Evolutionary conservation across 2,329 filamentous ascomycete species (phyloP).

Genomic region (Coniochaeta sp.): DNA sequence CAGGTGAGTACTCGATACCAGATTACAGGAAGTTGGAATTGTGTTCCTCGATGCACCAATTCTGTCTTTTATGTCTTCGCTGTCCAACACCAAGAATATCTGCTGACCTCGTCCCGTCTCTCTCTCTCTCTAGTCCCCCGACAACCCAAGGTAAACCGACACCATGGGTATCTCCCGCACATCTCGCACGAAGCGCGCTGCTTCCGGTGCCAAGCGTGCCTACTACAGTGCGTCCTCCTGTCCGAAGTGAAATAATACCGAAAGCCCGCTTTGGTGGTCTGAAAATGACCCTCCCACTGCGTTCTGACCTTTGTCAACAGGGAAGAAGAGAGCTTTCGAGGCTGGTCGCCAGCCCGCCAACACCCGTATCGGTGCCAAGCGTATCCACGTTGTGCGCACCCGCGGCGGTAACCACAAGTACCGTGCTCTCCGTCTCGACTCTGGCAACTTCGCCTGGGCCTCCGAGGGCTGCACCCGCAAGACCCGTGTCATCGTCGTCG

Average conservation of each 20-base stretch:
- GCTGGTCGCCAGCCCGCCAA: conserved; percentile 98
- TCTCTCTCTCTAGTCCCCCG: neutral
- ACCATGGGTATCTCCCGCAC: conserved; percentile 99
- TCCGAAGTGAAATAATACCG: conserved; percentile 43
- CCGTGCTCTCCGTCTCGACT: conserved; percentile 96
- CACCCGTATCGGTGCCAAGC: conserved; percentile 84
- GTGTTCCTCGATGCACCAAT: neutral
- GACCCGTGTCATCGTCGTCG: conserved; percentile 96
- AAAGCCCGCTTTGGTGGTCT: conserved; percentile 54
- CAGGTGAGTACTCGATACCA: neutral
- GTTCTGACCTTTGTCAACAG: conserved; percentile 69
- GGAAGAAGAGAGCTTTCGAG: conserved; percentile 99
- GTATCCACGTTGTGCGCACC: conserved; percentile 32
- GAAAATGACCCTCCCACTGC: conserved; percentile 34
- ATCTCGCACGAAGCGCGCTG: conserved; percentile 99
- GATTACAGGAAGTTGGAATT: neutral
- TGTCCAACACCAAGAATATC: neutral
- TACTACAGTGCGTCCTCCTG: conserved; percentile 69
- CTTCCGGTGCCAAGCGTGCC: conserved; percentile 95
- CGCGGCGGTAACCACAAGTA: conserved; percentile 95
- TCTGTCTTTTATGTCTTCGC: neutral
- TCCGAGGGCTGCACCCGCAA: conserved; percentile 98
- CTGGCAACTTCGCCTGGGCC: conserved; percentile 99
- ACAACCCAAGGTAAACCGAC: conserved; percentile 26
- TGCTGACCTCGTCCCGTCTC: neutral